A percentile compares a stretch with the other conserved stretches of the same genome.
These are phyloP conservation scores for Singerocomus rubriflavus DNA, from an alignment of 1,284 basidiomycete species.

Conservation along the genomic window DNA sequence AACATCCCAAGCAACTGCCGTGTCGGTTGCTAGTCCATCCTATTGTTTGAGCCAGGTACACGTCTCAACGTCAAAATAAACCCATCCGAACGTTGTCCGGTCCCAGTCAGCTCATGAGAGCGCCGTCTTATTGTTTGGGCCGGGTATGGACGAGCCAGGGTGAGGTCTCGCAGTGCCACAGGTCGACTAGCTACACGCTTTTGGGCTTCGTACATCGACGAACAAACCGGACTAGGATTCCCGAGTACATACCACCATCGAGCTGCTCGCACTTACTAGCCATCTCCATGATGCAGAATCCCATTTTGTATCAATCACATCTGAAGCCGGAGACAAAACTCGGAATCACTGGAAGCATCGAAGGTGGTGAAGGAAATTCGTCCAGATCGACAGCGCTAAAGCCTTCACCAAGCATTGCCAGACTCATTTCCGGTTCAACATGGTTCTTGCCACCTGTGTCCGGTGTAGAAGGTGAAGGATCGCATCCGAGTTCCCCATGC, in stretches of 20 bases:
- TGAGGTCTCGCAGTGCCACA: too few species aligned
- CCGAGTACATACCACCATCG: not conserved
- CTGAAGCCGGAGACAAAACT: constrained; percentile 30
- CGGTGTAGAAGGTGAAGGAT: constrained; percentile 5
- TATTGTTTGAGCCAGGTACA: not conserved
- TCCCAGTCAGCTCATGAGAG: too few species aligned
- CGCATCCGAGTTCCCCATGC: constrained; percentile 6
- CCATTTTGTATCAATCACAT: not conserved
- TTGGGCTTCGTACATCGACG: not conserved
- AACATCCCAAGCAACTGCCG: not conserved
- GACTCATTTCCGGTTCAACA: constrained; percentile 30
- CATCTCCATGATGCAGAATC: not conserved
- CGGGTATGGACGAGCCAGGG: too few species aligned
- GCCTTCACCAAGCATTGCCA: constrained; percentile 34
- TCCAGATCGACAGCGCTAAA: constrained; percentile 41
- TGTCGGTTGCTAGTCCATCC: not conserved
- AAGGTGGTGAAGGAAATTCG: constrained; percentile 46
- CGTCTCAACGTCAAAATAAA: too few species aligned
- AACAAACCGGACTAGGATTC: not conserved
- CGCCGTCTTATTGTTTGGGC: too few species aligned
- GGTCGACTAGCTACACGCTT: too few species aligned
- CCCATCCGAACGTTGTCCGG: too few species aligned
- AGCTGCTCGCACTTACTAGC: not conserved
- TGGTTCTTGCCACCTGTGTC: not conserved
- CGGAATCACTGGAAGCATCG: constrained; percentile 32